Evolutionary conservation across 2,329 filamentous ascomycete genomes (phyloP).

Genomic region (Gyromitra esculenta): DNA sequence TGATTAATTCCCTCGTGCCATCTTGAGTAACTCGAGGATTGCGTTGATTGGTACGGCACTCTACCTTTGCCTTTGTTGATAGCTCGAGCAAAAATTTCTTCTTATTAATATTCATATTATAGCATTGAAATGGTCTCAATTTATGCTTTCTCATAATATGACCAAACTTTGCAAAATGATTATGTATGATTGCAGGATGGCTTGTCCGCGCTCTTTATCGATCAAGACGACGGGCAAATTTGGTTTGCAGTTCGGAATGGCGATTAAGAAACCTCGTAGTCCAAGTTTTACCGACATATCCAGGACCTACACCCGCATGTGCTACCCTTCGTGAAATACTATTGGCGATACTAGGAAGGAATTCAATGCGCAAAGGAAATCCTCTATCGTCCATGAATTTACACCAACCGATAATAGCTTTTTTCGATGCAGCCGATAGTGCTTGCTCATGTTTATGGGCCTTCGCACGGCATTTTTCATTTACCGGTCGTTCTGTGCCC

Average conservation of each 20-base stretch:
- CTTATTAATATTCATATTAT: constrained; percentile 14
- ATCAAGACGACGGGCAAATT: constrained; percentile 5
- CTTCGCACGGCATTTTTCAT: too few relatives aligned
- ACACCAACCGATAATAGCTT: too few relatives aligned
- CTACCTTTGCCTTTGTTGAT: not conserved
- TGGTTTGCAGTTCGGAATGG: constrained; percentile 2
- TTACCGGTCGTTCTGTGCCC: too few relatives aligned
- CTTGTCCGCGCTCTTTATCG: not conserved
- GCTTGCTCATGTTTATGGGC: too few relatives aligned
- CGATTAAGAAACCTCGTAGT: constrained; percentile 1
- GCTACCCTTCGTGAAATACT: too few relatives aligned
- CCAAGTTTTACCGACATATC: not conserved
- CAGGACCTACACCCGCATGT: too few relatives aligned
- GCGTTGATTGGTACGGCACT: not conserved
- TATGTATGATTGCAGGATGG: not conserved
- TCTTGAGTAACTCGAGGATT: not conserved
- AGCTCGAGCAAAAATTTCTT: not conserved
- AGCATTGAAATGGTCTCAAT: not conserved
- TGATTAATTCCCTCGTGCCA: not conserved
- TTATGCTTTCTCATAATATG: not conserved
- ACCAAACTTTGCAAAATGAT: not conserved
- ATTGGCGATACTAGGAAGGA: too few relatives aligned
- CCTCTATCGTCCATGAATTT: too few relatives aligned
- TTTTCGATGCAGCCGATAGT: too few relatives aligned
- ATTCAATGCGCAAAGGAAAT: too few relatives aligned